These are phyloP conservation scores for Besnoitia besnoiti DNA, from an alignment of 169 alveolate genomes.

Conservation along the genomic window DNA sequence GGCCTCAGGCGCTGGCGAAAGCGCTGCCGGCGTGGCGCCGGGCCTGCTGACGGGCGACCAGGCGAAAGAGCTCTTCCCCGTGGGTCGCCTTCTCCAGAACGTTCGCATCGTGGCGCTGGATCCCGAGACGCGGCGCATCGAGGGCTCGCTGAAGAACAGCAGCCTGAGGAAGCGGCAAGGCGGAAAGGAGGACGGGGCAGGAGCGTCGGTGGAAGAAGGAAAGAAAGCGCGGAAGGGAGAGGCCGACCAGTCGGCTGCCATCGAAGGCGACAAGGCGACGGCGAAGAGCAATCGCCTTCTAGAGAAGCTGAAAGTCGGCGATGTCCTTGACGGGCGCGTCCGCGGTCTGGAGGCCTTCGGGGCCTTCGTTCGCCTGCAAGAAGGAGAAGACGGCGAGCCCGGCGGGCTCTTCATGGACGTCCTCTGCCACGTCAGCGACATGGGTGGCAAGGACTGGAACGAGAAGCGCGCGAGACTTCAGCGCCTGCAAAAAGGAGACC, in stretches of 20 bases:
- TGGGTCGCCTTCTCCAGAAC: background rate
- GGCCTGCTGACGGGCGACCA: constrained; percentile 28
- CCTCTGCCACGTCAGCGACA: constrained; percentile 9
- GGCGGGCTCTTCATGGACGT: background rate
- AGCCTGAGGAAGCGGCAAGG: background rate
- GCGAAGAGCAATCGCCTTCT: constrained; percentile 35
- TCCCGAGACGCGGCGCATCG: background rate
- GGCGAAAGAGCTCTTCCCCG: constrained; percentile 33
- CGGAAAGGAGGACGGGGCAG: background rate
- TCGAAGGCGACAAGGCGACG: background rate
- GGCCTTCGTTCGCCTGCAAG: constrained; percentile 39
- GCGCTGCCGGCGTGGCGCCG: background rate
- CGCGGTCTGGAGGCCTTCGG: constrained; percentile 37
- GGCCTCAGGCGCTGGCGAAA: background rate
- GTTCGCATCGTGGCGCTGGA: background rate
- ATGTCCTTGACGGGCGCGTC: constrained; percentile 32
- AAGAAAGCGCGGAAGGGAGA: background rate
- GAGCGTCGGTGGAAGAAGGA: no score
- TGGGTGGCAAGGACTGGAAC: constrained; percentile 13
- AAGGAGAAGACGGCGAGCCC: background rate
- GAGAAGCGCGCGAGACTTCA: constrained; percentile 20
- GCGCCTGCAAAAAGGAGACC: constrained; percentile 39
- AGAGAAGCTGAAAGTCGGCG: constrained; percentile 32
- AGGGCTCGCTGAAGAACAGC: constrained; percentile 37
- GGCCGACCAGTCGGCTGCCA: constrained; percentile 1